Conservation (phyloP, 73 alveolate species). For the Paramecium primaurelia region DNA sequence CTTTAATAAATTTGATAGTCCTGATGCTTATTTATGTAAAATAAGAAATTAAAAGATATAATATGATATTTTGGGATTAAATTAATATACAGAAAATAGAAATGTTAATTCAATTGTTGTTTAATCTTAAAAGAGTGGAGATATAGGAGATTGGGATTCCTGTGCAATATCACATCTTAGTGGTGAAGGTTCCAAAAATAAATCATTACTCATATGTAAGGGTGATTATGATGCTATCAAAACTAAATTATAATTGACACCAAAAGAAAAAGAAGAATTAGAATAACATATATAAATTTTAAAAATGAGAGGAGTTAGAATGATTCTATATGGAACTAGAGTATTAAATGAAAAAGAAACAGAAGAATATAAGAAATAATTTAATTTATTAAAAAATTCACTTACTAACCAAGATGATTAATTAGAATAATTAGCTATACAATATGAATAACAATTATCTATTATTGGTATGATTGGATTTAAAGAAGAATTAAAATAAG, state of each 20-base stretch:
- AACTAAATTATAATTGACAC: neutral
- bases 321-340: conserved; percentile 51
- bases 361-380: neutral
- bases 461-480: conserved; percentile 33
- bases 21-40: conserved; percentile 34
- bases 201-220: conserved; percentile 2
- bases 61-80: conserved; percentile 26
- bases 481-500: conserved; percentile 48
- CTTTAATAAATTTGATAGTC: conserved; percentile 32
- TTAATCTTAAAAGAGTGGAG: neutral
- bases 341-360: neutral
- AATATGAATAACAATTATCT: neutral
- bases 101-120: conserved; percentile 35
- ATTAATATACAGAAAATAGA: neutral
- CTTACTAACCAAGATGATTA: neutral
- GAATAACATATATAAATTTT: neutral
- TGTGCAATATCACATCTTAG: neutral
- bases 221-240: conserved; percentile 44
- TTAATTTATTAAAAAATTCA: neutral
- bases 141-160: neutral
- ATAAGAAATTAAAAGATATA: neutral
- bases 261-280: conserved; percentile 39
- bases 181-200: conserved; percentile 24
- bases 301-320: conserved; percentile 51
- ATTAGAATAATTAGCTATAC: neutral